Percentiles rank a stretch among this genome's conserved stretches.
These are phyloP conservation scores for Curvularia lunata DNA, from an alignment of 2,329 filamentous ascomycete genomes.

Conservation along the genomic window DNA sequence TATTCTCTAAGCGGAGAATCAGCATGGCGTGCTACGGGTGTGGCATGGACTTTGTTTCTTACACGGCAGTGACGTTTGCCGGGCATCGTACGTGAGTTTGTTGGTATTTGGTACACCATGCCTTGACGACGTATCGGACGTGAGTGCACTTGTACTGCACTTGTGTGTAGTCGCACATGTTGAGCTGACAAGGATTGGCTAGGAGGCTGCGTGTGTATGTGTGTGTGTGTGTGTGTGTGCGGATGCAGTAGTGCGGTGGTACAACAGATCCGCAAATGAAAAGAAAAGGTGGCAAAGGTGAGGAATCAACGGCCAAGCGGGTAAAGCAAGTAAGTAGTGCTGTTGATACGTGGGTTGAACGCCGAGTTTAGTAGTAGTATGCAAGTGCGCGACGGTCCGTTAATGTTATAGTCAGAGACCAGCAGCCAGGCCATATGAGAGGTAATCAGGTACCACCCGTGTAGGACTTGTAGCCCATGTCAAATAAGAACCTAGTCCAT, in stretches of 20 bases:
- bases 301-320: slow-evolving; percentile 8
- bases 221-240: not conserved
- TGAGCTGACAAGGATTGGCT: slow-evolving; percentile 13
- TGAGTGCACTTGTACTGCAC: slow-evolving; percentile 64
- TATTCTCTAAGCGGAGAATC: slow-evolving; percentile 50
- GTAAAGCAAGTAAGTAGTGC: slow-evolving; percentile 7
- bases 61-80: slow-evolving; percentile 62
- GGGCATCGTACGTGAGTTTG: slow-evolving; percentile 63
- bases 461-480: slow-evolving; percentile 21
- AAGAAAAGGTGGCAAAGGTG: not conserved
- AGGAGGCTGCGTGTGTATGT: not conserved
- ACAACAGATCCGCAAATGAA: not conserved
- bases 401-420: slow-evolving; percentile 22
- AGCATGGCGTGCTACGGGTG: slow-evolving; percentile 7
- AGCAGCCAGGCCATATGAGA: slow-evolving; percentile 21
- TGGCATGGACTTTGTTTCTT: slow-evolving; percentile 17
- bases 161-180: slow-evolving; percentile 66
- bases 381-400: slow-evolving; percentile 28
- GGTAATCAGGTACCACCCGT: slow-evolving; percentile 37
- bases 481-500: slow-evolving; percentile 17
- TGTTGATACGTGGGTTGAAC: slow-evolving; percentile 14
- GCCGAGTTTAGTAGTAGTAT: slow-evolving; percentile 18
- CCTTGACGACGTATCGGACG: slow-evolving; percentile 61
- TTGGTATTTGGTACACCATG: slow-evolving; percentile 62
- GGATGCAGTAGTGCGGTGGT: slow-evolving; percentile 7